These are phyloP conservation scores for Suillus ampliporus DNA, from an alignment of 768 basidiomycete species.

Conservation along the genomic window DNA sequence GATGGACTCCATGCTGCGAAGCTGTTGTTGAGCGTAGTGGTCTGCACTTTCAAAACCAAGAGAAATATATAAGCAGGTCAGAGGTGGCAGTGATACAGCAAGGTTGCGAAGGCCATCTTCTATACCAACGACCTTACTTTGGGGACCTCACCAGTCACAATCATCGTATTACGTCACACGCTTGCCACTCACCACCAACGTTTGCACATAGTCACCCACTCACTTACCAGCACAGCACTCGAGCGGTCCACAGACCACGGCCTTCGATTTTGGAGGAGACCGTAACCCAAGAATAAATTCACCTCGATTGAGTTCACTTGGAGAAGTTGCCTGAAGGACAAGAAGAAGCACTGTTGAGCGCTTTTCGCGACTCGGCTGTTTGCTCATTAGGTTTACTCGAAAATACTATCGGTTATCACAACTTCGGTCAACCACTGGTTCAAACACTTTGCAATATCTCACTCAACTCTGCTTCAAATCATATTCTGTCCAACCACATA, in stretches of 20 bases:
- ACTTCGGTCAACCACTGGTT: no score
- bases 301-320: not conserved
- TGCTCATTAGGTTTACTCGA: no score
- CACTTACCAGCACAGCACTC: not conserved
- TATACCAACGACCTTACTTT: not conserved
- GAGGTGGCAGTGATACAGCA: not conserved
- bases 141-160: conserved; percentile 13
- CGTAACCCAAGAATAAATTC: not conserved
- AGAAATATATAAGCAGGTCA: not conserved
- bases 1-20: not conserved
- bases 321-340: not conserved
- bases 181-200: no score
- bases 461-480: no score
- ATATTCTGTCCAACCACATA: no score
- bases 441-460: no score
- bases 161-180: not conserved
- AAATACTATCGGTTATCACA: no score
- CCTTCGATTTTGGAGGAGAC: not conserved
- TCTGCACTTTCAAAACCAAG: not conserved
- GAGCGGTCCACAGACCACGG: not conserved
- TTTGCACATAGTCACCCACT: no score
- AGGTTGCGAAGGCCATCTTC: not conserved
- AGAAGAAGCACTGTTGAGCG: not conserved
- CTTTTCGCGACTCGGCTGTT: not conserved
- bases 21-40: not conserved